Conservation (phyloP, 805 yeast species). For the Pichia cabralensis region DNA sequence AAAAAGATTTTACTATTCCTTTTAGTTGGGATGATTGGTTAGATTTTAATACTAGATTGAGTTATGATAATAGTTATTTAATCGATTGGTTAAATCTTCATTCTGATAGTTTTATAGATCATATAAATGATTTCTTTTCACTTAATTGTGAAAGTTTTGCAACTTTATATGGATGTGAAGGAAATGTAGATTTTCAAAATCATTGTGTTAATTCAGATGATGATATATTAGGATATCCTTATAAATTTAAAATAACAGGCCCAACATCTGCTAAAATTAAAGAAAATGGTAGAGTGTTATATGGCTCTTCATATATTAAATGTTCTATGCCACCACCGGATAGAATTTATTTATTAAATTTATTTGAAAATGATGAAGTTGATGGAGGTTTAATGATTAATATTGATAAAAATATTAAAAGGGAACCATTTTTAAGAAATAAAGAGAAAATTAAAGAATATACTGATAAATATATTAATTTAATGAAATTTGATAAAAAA, state of each 20-base stretch:
- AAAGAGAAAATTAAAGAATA: conserved; percentile 11
- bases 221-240: conserved; percentile 9
- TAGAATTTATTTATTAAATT: conserved; percentile 14
- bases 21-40: conserved; percentile 27
- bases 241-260: conserved; percentile 17
- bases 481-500: conserved; percentile 4
- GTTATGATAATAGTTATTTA: conserved; percentile 15
- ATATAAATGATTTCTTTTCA: conserved; percentile 3
- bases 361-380: conserved; percentile 7
- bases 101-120: conserved; percentile 5
- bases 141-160: conserved; percentile 8
- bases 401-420: conserved; percentile 11
- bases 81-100: conserved; percentile 10
- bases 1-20: conserved; percentile 13
- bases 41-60: conserved; percentile 16
- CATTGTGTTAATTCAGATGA: conserved; percentile 5
- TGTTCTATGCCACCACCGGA: conserved; percentile 25
- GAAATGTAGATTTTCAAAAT: conserved; percentile 10
- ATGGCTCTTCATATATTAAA: conserved; percentile 28
- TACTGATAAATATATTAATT: conserved; percentile 11
- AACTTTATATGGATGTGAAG: conserved; percentile 14
- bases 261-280: conserved; percentile 19
- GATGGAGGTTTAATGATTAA: conserved; percentile 17
- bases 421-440: conserved; percentile 10
- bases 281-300: conserved; percentile 23